Conservation (phyloP, 441 rosid species). For the Croton setiger region DNA sequence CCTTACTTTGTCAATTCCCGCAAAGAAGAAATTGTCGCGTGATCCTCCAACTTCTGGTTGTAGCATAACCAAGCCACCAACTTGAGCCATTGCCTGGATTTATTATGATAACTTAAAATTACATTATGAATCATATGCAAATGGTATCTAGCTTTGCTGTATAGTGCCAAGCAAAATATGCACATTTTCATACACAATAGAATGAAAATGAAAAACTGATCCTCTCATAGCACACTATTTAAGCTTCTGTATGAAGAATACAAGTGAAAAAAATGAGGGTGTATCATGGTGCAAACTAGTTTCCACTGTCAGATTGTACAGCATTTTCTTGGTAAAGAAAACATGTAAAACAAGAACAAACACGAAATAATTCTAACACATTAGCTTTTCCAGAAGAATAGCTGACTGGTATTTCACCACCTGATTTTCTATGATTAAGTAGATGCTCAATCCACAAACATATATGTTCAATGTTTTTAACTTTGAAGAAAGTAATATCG, state of each 20-base stretch:
- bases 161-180: neutral
- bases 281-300: neutral
- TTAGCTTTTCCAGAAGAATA: neutral
- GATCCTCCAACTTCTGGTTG: conserved; percentile 84
- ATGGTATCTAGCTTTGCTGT: neutral
- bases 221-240: neutral
- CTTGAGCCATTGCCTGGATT: conserved; percentile 84
- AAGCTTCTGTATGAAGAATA: neutral
- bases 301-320: neutral
- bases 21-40: conserved; percentile 70
- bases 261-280: neutral
- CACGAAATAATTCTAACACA: neutral
- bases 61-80: conserved; percentile 86
- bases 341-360: neutral
- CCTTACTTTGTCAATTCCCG: conserved; percentile 77
- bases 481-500: no score
- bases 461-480: no score
- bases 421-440: no score
- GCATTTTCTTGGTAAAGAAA: neutral
- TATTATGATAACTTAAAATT: neutral
- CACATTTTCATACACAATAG: neutral
- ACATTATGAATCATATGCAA: neutral
- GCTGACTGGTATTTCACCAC: no score
- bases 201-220: neutral
- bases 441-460: no score